Evolutionary conservation across 208 protist species (phyloP).

Genomic region (Leishmania tarentolae): DNA sequence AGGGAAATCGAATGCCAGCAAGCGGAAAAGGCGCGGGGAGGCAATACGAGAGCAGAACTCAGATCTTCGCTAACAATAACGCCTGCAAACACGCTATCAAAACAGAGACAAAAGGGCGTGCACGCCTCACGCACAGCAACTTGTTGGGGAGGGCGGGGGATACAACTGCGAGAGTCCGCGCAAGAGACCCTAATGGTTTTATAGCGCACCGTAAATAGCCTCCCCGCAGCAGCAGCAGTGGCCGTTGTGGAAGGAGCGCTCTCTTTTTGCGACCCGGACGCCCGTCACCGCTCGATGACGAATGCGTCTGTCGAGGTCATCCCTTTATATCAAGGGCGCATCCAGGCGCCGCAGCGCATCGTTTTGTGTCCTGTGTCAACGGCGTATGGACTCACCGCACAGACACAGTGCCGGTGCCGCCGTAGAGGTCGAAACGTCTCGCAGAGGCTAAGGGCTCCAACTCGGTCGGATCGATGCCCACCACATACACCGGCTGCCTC

Average conservation of each 20-base stretch:
- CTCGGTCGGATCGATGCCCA: conserved; percentile 46
- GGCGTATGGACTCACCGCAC: conserved; percentile 3
- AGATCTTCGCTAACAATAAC: neutral
- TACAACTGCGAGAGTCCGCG: neutral
- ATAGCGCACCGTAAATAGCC: neutral
- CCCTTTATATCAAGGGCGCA: neutral
- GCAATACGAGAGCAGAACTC: neutral
- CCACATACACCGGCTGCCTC: conserved; percentile 41
- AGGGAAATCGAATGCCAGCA: neutral
- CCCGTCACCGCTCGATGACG: neutral
- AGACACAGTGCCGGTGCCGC: conserved; percentile 18
- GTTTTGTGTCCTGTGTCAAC: neutral
- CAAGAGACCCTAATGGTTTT: neutral
- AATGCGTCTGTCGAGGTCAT: neutral
- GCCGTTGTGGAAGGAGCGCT: neutral
- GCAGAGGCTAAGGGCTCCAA: conserved; percentile 38
- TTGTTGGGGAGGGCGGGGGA: neutral
- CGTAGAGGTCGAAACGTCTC: conserved; percentile 28
- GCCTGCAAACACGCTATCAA: too few relatives aligned
- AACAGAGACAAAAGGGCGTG: neutral
- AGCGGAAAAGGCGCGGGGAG: neutral
- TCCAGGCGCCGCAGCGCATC: neutral
- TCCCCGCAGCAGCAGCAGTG: neutral
- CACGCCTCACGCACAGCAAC: neutral
- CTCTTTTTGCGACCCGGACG: neutral